Evolutionary conservation across 768 basidiomycete species (phyloP).

Genomic region (Hygrocybe punicea): DNA sequence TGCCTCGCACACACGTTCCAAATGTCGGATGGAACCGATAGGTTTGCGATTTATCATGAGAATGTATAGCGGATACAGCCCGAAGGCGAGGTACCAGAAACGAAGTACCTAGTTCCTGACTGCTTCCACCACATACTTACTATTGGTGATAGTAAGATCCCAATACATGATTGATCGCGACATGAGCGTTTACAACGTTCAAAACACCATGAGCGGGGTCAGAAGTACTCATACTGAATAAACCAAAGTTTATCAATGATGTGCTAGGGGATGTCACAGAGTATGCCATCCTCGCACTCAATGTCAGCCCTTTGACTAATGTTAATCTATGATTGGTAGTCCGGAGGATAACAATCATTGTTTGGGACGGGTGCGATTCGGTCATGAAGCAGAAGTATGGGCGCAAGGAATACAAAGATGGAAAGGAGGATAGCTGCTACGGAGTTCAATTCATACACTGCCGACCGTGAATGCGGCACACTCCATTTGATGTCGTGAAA

Average conservation of each 20-base stretch:
- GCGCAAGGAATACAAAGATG: constrained; percentile 67
- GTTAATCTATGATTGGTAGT: neutral
- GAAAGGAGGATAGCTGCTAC: constrained; percentile 64
- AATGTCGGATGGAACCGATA: neutral
- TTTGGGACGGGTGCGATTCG: constrained; percentile 59
- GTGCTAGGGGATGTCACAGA: neutral
- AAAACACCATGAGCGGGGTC: neutral
- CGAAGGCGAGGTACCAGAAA: too few species aligned
- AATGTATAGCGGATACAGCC: too few species aligned
- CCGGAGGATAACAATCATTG: neutral
- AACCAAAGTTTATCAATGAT: neutral
- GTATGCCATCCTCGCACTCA: neutral
- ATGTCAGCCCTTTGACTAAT: neutral
- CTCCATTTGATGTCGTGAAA: too few species aligned
- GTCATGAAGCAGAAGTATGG: constrained; percentile 54
- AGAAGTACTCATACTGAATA: neutral
- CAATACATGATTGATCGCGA: neutral
- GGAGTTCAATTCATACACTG: too few species aligned
- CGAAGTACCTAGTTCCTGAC: too few species aligned
- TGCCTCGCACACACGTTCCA: neutral
- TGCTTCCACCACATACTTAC: too few species aligned
- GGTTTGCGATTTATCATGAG: too few species aligned
- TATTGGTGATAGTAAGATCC: too few species aligned
- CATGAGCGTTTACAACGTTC: neutral
- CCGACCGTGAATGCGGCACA: too few species aligned